A percentile compares a stretch with the other conserved stretches of the same genome.
Conservation (phyloP, 129 eudicot species). For the Deinandra increscens region DNA sequence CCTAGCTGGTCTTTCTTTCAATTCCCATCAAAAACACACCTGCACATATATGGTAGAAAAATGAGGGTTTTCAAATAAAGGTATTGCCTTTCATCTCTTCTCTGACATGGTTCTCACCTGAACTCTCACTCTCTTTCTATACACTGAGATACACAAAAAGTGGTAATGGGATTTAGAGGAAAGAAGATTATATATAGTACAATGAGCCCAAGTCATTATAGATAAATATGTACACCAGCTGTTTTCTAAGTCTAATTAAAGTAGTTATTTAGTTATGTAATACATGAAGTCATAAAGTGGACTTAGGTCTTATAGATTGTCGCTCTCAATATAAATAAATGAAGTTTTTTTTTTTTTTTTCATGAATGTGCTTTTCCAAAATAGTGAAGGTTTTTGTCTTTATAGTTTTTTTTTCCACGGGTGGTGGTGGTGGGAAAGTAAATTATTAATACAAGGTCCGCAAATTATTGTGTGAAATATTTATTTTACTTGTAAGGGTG, state of each 20-base stretch:
- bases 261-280: no score
- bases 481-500: no score
- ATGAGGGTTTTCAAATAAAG: neutral
- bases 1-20: neutral
- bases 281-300: no score
- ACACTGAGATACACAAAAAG: neutral
- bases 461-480: no score
- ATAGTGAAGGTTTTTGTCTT: neutral
- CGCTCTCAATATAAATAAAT: slow-evolving; percentile 21
- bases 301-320: slow-evolving; percentile 20
- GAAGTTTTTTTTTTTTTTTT: neutral
- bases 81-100: neutral
- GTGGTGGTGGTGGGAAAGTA: no score
- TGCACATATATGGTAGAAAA: no score
- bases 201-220: no score
- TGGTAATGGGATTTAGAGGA: neutral
- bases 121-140: neutral
- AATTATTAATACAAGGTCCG: no score
- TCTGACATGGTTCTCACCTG: neutral
- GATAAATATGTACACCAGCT: no score
- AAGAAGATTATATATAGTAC: slow-evolving; percentile 1
- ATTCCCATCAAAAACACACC: no score
- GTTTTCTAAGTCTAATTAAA: slow-evolving; percentile 20
- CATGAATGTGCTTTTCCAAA: slow-evolving; percentile 10
- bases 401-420: neutral